Evolutionary conservation across 495 filamentous ascomycete species (phyloP), one percentile per base, ranked within the genome.

Genomic region (Penicillium canariense): DNA sequence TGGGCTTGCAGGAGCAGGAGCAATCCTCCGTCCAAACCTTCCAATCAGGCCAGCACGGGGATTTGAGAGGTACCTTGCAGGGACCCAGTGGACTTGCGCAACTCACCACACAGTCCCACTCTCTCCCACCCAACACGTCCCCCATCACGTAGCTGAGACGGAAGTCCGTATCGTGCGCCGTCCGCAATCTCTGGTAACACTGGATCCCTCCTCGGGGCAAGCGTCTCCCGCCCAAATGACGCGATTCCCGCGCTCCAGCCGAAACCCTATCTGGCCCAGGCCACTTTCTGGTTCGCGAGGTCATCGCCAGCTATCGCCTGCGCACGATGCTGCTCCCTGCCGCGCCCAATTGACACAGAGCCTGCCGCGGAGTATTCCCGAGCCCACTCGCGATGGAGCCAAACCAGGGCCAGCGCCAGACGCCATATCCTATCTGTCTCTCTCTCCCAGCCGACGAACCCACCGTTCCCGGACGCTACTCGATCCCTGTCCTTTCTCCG

Each of bases 261-360:
- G 49, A 54, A 56, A 61, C 58, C 54, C 59, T 56, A 61, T 54
- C 53, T 38, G 44, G 39, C 49, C 43, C 23, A 54, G 49, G 38
- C 45, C 35, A 27, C n/a, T 14, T 9, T 18, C 30, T 50, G 32
- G 20, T 12, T 50, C 4, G 18, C 9, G 47, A 26, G 14, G 12
- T 32, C 47, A 26, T 40, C 23, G 11, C 35, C 48, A 1, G 11
- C 48, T 39, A 17, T 15, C 15, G 17, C 31, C 26, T 30, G 8
- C 14, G 15, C 27, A 31, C 25, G 26, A 30, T 20, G 35, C 10
- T 28, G 36, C 26, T n/a, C 23, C 5, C 43, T 17, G 26, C 25
- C 10, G 26, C 25, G 14, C 6, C 28, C 43, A 12, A 28, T 20
- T 46, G 10, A 27, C 8, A 11, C n/a, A n/a, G 26, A 28, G 11